Evolutionary conservation across 352 stramenopile genomes (phyloP).

Genomic region (Lagenidium sp.): DNA sequence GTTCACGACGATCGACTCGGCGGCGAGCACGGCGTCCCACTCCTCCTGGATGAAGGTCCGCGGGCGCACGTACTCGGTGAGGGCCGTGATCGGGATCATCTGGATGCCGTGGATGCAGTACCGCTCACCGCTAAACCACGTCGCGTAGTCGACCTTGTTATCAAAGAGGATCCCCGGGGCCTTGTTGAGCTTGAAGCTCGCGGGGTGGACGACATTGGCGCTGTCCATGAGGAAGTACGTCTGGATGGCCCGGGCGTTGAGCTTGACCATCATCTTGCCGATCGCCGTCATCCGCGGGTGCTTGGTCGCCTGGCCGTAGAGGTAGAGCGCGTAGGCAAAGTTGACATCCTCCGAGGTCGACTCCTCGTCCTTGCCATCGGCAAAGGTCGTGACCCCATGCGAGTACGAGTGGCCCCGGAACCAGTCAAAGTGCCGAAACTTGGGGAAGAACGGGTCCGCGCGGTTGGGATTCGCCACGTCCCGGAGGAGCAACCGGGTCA

Average conservation of each 20-base stretch:
- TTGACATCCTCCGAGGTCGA: conserved; percentile 64
- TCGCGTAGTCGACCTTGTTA: conserved; percentile 77
- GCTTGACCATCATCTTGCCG: conserved; percentile 45
- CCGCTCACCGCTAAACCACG: conserved; percentile 55
- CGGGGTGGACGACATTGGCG: conserved; percentile 41
- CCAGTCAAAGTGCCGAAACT: conserved; percentile 63
- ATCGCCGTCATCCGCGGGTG: conserved; percentile 29
- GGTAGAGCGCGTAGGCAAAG: conserved; percentile 42
- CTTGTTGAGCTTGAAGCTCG: conserved; percentile 31
- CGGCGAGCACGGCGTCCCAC: conserved; percentile 42
- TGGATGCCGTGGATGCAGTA: conserved; percentile 78
- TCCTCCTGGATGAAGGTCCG: conserved; percentile 47
- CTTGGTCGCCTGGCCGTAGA: conserved; percentile 33
- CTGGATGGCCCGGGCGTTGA: conserved; percentile 39
- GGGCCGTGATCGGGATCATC: conserved; percentile 55
- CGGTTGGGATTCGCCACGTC: conserved; percentile 41
- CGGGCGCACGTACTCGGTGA: conserved; percentile 52
- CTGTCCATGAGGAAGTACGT: conserved; percentile 68
- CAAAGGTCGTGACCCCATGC: conserved; percentile 43
- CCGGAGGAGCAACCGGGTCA: conserved; percentile 33
- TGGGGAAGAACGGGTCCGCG: conserved; percentile 46
- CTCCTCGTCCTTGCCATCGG: conserved; percentile 58
- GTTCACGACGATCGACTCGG: conserved; percentile 29
- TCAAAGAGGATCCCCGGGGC: conserved; percentile 66
- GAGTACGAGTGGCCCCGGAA: conserved; percentile 68